phyloP scores from a whole-genome alignment of 768 basidiomycete species.

The Tubosaeta brunneosetosa region DNA sequence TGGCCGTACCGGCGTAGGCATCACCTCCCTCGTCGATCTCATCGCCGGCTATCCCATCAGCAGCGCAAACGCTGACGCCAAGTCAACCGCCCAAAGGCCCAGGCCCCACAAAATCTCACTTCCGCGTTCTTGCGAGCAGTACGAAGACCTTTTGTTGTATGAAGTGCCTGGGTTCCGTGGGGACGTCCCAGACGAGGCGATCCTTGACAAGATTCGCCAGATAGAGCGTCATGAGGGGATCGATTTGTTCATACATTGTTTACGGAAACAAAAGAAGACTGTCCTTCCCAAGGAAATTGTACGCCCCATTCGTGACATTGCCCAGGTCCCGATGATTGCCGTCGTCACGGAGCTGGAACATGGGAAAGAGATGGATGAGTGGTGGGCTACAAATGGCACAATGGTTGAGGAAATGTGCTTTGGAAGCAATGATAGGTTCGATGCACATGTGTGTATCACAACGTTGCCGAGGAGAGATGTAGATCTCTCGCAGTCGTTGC shows the following conservation, averaged over 20 bases:
- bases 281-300: slow-evolving; percentile 13
- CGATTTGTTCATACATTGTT: slow-evolving; percentile 25
- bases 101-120: neutral
- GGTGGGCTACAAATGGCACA: slow-evolving; percentile 34
- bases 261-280: slow-evolving; percentile 15
- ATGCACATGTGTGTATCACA: slow-evolving; percentile 38
- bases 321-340: slow-evolving; percentile 18
- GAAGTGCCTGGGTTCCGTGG: slow-evolving; percentile 23
- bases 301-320: slow-evolving; percentile 1
- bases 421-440: slow-evolving; percentile 22
- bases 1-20: slow-evolving; percentile 25
- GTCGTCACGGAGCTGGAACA: slow-evolving; percentile 26
- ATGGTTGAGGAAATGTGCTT: slow-evolving; percentile 21
- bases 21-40: slow-evolving; percentile 29
- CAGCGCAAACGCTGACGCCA: slow-evolving; percentile 11
- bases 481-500: slow-evolving; percentile 10
- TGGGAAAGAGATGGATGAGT: slow-evolving; percentile 24
- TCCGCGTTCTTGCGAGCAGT: neutral
- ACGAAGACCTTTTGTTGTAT: slow-evolving; percentile 11
- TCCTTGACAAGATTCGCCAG: slow-evolving; percentile 13
- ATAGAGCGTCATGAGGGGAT: slow-evolving; percentile 15
- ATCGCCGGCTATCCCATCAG: slow-evolving; percentile 19
- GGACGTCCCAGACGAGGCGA: neutral
- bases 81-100: neutral
- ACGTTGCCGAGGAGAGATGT: slow-evolving; percentile 20